A percentile compares a stretch with the other conserved stretches of the same genome.
Conservation (phyloP, 202 grass and related monocot genomes). For the Digitaria exilis region DNA sequence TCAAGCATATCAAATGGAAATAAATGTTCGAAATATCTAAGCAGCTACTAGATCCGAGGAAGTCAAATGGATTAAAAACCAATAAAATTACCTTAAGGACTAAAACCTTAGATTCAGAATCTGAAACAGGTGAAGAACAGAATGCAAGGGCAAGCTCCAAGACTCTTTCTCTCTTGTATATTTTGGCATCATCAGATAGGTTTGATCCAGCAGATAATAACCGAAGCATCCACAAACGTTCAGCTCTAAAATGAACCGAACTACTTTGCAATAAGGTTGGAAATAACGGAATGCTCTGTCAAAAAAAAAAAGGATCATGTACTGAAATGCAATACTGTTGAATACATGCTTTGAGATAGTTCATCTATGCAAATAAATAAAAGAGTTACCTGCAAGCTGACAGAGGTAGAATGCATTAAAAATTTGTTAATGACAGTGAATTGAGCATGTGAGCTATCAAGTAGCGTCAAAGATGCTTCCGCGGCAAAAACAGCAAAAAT, state of each 20-base stretch:
- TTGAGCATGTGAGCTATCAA: constrained; percentile 69
- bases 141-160: constrained; percentile 68
- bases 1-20: constrained; percentile 12
- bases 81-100: constrained; percentile 67
- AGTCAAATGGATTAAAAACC: constrained; percentile 12
- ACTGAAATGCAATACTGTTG: constrained; percentile 8
- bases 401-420: constrained; percentile 67
- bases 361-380: constrained; percentile 34
- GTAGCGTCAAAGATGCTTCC: constrained; percentile 80
- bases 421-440: constrained; percentile 79
- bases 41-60: constrained; percentile 21
- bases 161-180: constrained; percentile 67
- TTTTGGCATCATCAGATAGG: constrained; percentile 76
- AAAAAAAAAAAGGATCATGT: not conserved
- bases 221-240: constrained; percentile 84
- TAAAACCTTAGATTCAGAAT: constrained; percentile 65
- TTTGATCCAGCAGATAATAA: constrained; percentile 90
- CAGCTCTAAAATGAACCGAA: constrained; percentile 82
- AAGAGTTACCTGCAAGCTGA: constrained; percentile 61
- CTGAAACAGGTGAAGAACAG: constrained; percentile 75
- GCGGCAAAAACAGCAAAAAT: constrained; percentile 81
- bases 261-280: constrained; percentile 70
- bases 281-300: constrained; percentile 86
- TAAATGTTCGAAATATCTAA: constrained; percentile 19
- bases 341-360: constrained; percentile 19